phyloP scores from a whole-genome alignment of 2,329 filamentous ascomycete genomes.

The Stagonosporopsis vannaccii region DNA sequence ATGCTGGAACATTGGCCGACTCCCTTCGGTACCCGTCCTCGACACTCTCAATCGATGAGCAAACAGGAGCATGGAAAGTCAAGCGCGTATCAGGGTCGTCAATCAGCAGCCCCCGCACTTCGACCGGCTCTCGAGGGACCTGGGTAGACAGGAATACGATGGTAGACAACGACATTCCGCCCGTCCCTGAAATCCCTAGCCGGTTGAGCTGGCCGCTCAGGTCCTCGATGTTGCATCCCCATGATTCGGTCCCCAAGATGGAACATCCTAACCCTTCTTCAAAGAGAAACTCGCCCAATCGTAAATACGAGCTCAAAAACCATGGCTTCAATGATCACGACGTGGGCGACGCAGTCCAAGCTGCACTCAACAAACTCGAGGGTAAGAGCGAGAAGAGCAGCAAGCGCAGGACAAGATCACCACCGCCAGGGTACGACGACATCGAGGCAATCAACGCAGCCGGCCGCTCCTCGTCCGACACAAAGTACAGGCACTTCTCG shows the following conservation, averaged over 20 bases:
- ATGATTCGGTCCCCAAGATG: slow-evolving; percentile 19
- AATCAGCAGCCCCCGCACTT: slow-evolving; percentile 16
- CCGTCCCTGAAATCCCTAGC: slow-evolving; percentile 35
- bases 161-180: slow-evolving; percentile 29
- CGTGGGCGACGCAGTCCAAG: slow-evolving; percentile 27
- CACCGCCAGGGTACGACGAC: slow-evolving; percentile 11
- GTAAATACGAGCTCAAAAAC: slow-evolving; percentile 24
- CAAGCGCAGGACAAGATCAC: slow-evolving; percentile 8
- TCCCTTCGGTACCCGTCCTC: slow-evolving; percentile 43
- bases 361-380: slow-evolving; percentile 31
- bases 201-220: slow-evolving; percentile 14
- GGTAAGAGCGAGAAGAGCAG: slow-evolving; percentile 22
- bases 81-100: slow-evolving; percentile 36
- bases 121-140: slow-evolving; percentile 22
- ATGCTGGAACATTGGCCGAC: slow-evolving; percentile 43
- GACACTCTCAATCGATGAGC: slow-evolving; percentile 41
- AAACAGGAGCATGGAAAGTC: slow-evolving; percentile 43
- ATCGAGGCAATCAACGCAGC: slow-evolving; percentile 9
- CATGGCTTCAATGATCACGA: slow-evolving; percentile 30
- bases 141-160: slow-evolving; percentile 27
- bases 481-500: slow-evolving; percentile 15
- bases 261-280: slow-evolving; percentile 20
- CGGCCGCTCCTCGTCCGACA: slow-evolving; percentile 7
- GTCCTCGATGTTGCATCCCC: slow-evolving; percentile 4
- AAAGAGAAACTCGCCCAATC: slow-evolving; percentile 16